Percentiles rank a stretch among this genome's conserved stretches.
Evolutionary conservation across 1,284 basidiomycete genomes (phyloP).

Genomic region (Apiotrichum porosum): DNA sequence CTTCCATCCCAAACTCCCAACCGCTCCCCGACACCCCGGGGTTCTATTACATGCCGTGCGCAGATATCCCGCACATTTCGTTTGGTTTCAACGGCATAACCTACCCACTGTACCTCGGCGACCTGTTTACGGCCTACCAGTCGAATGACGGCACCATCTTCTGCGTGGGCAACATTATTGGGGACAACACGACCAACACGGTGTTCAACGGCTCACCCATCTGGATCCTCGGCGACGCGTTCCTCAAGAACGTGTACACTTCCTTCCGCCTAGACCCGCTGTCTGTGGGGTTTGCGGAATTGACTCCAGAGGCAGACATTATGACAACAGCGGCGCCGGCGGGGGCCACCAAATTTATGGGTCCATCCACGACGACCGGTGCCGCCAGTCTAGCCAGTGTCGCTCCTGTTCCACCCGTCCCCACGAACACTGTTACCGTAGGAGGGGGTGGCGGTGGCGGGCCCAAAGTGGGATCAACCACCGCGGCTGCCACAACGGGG

Average conservation of each 20-base stretch:
- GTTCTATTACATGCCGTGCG: conserved; percentile 70
- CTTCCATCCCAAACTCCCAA: conserved; percentile 66
- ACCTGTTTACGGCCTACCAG: conserved; percentile 1
- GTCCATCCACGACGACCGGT: too few relatives aligned
- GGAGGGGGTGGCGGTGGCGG: too few relatives aligned
- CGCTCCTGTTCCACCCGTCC: too few relatives aligned
- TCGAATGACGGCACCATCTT: not conserved
- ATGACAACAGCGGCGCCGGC: too few relatives aligned
- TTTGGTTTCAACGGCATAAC: conserved; percentile 3
- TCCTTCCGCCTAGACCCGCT: conserved; percentile 50
- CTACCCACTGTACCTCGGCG: conserved; percentile 2
- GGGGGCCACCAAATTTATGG: too few relatives aligned
- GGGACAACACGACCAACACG: not conserved
- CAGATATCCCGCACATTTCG: too few relatives aligned
- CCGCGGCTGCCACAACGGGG: too few relatives aligned
- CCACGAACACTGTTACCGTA: too few relatives aligned
- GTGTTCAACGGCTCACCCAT: not conserved
- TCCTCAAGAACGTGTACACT: conserved; percentile 65
- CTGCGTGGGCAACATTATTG: not conserved
- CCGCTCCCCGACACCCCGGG: conserved; percentile 61
- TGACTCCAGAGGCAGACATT: too few relatives aligned
- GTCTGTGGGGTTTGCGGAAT: conserved; percentile 52
- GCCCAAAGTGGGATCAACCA: too few relatives aligned
- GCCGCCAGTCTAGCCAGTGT: too few relatives aligned
- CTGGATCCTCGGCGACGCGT: conserved; percentile 91